These are phyloP conservation scores for Prunus mira DNA, from an alignment of 306 rosid genomes.

Conservation along the genomic window DNA sequence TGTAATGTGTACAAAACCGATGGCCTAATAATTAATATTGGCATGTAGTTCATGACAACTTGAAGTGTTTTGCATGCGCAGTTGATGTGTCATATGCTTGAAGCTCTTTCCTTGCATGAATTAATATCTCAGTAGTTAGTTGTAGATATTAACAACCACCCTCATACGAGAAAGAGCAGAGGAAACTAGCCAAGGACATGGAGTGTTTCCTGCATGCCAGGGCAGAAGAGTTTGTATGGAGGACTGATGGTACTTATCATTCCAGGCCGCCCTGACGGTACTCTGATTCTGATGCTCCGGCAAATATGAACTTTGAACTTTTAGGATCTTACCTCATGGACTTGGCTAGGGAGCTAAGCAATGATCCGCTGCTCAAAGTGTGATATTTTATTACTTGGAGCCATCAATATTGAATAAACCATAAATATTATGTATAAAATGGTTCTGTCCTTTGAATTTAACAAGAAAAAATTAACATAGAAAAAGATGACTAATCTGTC, in stretches of 20 bases:
- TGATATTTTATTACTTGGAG: background rate
- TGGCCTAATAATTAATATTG: too few species aligned
- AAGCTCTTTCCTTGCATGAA: too few species aligned
- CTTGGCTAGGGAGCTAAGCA: slow-evolving; percentile 28
- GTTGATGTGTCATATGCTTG: too few species aligned
- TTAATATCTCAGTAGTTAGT: too few species aligned
- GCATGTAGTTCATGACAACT: too few species aligned
- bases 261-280: slow-evolving; percentile 3
- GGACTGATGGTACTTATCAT: slow-evolving; percentile 26
- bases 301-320: background rate
- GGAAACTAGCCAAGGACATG: slow-evolving; percentile 17
- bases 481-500: background rate
- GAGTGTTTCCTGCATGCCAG: slow-evolving; percentile 24
- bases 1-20: too few species aligned
- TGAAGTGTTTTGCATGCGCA: too few species aligned
- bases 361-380: background rate
- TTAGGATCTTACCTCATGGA: slow-evolving; percentile 30
- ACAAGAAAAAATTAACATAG: background rate
- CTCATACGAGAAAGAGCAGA: too few species aligned
- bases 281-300: slow-evolving; percentile 2
- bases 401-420: background rate
- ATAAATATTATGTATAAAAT: background rate
- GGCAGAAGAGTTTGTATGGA: slow-evolving; percentile 36
- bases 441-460: background rate
- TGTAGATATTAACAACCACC: too few species aligned